Percentiles rank a stretch among this genome's conserved stretches.
Conservation (phyloP, 164 flowering plant species). For the Vitis labrusca region DNA sequence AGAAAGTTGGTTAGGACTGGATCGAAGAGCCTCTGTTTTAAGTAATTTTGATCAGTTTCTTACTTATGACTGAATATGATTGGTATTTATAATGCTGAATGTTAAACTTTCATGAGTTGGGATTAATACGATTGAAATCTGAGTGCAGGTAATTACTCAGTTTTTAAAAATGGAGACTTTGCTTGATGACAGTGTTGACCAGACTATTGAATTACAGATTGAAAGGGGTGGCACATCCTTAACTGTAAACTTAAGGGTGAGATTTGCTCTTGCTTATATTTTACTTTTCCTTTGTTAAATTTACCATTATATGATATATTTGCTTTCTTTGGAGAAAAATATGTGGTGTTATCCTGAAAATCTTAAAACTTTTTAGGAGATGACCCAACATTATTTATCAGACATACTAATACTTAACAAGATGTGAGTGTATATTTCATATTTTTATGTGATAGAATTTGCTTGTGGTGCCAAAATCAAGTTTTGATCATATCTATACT, state of each 20-base stretch:
- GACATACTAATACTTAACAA: too few species aligned
- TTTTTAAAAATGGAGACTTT: slow-evolving; percentile 82
- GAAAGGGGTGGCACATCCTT: slow-evolving; percentile 88
- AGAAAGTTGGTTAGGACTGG: too few species aligned
- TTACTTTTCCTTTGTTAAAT: neutral
- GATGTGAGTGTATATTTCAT: too few species aligned
- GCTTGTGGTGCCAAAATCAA: too few species aligned
- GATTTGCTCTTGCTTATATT: slow-evolving; percentile 8
- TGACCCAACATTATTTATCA: too few species aligned
- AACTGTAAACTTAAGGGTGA: slow-evolving; percentile 62
- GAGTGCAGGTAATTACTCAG: slow-evolving; percentile 87
- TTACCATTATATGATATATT: neutral
- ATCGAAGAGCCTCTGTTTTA: too few species aligned
- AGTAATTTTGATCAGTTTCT: too few species aligned
- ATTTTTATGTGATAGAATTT: too few species aligned
- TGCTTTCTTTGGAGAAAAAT: neutral
- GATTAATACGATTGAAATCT: slow-evolving; percentile 7
- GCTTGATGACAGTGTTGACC: slow-evolving; percentile 77
- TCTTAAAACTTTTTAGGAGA: too few species aligned
- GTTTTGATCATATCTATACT: too few species aligned
- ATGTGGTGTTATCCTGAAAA: too few species aligned
- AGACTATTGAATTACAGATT: slow-evolving; percentile 55
- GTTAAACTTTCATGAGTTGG: neutral
- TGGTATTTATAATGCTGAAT: neutral
- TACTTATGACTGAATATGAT: neutral